phyloP scores from a whole-genome alignment of 2,329 filamentous ascomycete species.

The Fusarium nodosum region DNA sequence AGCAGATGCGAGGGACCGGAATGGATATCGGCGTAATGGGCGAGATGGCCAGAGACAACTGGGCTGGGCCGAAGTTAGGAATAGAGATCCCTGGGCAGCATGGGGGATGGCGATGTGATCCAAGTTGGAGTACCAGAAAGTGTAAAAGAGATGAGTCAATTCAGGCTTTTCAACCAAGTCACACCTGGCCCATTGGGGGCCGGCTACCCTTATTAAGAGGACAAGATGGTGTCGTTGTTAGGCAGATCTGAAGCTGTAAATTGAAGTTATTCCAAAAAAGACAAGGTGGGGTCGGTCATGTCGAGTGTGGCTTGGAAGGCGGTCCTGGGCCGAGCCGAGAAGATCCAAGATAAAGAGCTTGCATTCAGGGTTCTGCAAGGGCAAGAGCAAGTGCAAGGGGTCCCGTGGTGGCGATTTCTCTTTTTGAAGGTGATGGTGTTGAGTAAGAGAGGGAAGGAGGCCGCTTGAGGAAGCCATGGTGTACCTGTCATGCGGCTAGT shows the following conservation, averaged over 20 bases:
- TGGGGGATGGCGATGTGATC: conserved; percentile 39
- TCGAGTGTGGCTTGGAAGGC: conserved; percentile 11
- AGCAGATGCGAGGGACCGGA: background rate
- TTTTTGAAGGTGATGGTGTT: conserved; percentile 36
- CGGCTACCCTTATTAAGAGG: background rate
- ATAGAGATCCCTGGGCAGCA: conserved; percentile 31
- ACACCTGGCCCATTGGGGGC: conserved; percentile 3
- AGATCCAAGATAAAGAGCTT: conserved; percentile 21
- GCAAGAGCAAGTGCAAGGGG: conserved; percentile 37
- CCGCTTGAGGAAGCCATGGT: conserved; percentile 31
- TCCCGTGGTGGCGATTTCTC: conserved; percentile 41
- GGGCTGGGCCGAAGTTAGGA: conserved; percentile 37
- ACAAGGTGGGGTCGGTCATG: background rate
- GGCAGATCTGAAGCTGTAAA: background rate
- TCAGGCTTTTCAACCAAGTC: conserved; percentile 7
- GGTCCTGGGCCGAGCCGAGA: conserved; percentile 19
- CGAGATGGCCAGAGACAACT: conserved; percentile 25
- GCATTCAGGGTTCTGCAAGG: conserved; percentile 24
- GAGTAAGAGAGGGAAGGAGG: conserved; percentile 23
- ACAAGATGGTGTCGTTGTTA: conserved; percentile 1
- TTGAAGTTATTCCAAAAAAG: conserved; percentile 31
- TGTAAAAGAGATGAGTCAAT: conserved; percentile 9
- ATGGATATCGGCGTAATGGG: background rate
- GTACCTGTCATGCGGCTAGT: conserved; percentile 28
- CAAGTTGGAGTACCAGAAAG: conserved; percentile 4